These are phyloP conservation scores for Carex kokanica DNA, from an alignment of 176 grass and related monocot species.

Conservation along the genomic window DNA sequence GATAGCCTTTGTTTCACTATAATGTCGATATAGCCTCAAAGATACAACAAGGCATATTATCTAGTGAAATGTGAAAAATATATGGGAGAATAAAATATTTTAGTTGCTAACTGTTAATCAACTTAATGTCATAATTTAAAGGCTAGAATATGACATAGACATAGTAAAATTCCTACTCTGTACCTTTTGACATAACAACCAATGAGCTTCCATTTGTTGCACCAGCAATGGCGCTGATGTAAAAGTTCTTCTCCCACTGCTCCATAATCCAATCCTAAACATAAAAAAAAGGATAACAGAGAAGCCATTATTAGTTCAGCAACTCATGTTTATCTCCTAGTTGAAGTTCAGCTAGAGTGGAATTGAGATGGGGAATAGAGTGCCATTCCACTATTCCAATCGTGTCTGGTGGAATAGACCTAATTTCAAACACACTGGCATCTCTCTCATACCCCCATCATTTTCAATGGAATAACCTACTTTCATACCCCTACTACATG, in stretches of 20 bases:
- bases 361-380: neutral
- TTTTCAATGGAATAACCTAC: neutral
- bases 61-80: neutral
- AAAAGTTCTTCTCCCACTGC: constrained; percentile 97
- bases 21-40: neutral
- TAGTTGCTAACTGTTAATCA: neutral
- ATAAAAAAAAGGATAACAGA: constrained; percentile 19
- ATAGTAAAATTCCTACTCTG: neutral
- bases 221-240: constrained; percentile 94
- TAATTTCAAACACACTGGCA: neutral
- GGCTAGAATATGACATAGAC: neutral
- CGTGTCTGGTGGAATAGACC: neutral
- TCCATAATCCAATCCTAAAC: constrained; percentile 98
- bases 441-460: neutral
- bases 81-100: neutral
- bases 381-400: neutral
- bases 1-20: neutral
- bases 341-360: neutral
- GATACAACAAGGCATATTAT: neutral
- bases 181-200: constrained; percentile 99
- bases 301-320: constrained; percentile 20
- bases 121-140: neutral
- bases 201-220: constrained; percentile 88
- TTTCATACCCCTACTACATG: neutral
- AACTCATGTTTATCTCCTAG: neutral